Conservation (phyloP, 192 early-diverging fungal genomes). For the Physocladia obscura region DNA sequence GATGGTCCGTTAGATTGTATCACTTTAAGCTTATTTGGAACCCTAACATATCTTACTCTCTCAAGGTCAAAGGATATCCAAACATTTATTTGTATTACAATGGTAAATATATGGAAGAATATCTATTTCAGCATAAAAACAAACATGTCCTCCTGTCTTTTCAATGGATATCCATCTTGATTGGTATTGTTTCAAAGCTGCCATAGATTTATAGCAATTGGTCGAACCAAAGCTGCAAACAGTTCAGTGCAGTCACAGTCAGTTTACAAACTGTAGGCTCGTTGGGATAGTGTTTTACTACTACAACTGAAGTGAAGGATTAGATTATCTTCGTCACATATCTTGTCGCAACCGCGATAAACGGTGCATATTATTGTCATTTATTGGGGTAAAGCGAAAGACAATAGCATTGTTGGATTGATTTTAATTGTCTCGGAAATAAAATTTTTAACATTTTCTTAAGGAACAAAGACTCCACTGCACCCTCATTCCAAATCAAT, state of each 20-base stretch:
- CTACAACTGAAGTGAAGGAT: conserved; percentile 89
- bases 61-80: conserved; percentile 23
- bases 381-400: conserved; percentile 34
- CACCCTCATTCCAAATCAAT: no score
- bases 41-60: neutral
- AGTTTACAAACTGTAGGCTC: conserved; percentile 88
- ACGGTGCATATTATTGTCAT: conserved; percentile 50
- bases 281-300: conserved; percentile 86
- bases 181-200: conserved; percentile 78
- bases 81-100: conserved; percentile 16
- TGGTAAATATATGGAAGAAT: conserved; percentile 14
- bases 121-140: conserved; percentile 24
- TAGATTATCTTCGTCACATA: conserved; percentile 71
- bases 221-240: conserved; percentile 81
- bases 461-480: no score
- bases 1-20: neutral
- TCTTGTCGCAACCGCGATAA: conserved; percentile 71
- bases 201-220: conserved; percentile 90
- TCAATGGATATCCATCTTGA: conserved; percentile 77
- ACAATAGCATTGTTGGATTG: conserved; percentile 17
- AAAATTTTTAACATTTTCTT: no score
- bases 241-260: conserved; percentile 88
- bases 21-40: neutral
- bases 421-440: no score
- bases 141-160: conserved; percentile 60